A percentile compares a stretch with the other conserved stretches of the same genome.
Evolutionary conservation across 2,329 filamentous ascomycete genomes (phyloP).

Genomic region (Didymella keratinophila): DNA sequence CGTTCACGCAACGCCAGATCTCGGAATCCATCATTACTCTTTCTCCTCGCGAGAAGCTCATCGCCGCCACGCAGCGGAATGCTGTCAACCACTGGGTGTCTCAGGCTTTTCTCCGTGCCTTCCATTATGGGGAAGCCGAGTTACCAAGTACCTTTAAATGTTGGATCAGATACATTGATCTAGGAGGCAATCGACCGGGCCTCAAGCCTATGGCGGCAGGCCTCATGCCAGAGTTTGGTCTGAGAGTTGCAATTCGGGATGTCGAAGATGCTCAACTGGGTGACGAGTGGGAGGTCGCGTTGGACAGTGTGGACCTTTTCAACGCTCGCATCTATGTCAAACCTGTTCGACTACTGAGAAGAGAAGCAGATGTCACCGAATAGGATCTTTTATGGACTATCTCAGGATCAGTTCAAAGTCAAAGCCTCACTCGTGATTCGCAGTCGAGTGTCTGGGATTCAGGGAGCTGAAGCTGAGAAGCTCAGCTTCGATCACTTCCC

Average conservation of each 20-base stretch:
- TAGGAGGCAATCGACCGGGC: conserved; percentile 8
- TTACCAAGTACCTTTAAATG: conserved; percentile 59
- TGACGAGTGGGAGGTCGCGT: conserved; percentile 57
- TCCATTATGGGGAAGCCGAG: conserved; percentile 61
- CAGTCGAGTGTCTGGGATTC: neutral
- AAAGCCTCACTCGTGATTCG: neutral
- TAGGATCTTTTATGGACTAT: neutral
- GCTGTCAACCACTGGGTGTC: conserved; percentile 59
- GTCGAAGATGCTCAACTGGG: conserved; percentile 41
- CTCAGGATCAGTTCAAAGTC: neutral
- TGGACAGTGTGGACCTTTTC: conserved; percentile 51
- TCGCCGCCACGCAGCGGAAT: conserved; percentile 48
- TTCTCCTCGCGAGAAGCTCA: conserved; percentile 55
- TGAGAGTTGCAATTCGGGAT: conserved; percentile 24
- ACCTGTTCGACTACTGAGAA: conserved; percentile 51
- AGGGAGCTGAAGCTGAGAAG: conserved; percentile 1
- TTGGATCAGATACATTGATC: conserved; percentile 30
- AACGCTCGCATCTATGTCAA: conserved; percentile 37
- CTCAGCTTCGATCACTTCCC: neutral
- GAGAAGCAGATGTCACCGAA: conserved; percentile 20
- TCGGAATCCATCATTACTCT: conserved; percentile 58
- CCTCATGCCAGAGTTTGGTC: conserved; percentile 29
- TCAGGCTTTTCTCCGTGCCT: conserved; percentile 65
- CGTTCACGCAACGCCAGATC: conserved; percentile 59
- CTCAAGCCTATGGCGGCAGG: conserved; percentile 18